Conservation (phyloP, 108 stramenopile species). For the Cyclostephanos tholiformis region DNA sequence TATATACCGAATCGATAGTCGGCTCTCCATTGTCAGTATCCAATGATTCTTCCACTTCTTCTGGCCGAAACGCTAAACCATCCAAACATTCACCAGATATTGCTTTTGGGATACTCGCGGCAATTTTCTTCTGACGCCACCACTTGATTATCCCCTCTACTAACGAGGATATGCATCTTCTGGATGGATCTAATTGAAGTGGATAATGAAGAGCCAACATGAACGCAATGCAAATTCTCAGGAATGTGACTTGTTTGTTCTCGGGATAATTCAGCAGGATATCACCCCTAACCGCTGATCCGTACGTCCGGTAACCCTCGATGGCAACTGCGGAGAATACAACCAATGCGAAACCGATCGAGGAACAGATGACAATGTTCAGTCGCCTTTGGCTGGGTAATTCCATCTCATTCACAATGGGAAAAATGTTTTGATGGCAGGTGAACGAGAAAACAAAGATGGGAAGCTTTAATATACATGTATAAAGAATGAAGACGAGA, state of each 20-base stretch:
- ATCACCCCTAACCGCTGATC: slow-evolving; percentile 58
- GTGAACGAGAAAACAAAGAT: slow-evolving; percentile 81
- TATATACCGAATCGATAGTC: not conserved
- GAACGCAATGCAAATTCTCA: slow-evolving; percentile 64
- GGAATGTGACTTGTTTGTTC: slow-evolving; percentile 50
- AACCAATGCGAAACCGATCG: slow-evolving; percentile 53
- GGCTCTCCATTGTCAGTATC: not conserved
- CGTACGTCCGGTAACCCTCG: slow-evolving; percentile 71
- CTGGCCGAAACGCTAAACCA: not conserved
- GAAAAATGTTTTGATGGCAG: slow-evolving; percentile 81
- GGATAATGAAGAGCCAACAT: slow-evolving; percentile 69
- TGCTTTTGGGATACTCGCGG: not conserved
- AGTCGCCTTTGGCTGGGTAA: slow-evolving; percentile 48
- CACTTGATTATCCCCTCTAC: slow-evolving; percentile 30
- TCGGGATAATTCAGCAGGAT: slow-evolving; percentile 70
- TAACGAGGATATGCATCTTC: slow-evolving; percentile 54
- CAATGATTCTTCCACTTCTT: not conserved
- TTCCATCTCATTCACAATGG: slow-evolving; percentile 68
- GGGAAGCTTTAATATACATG: slow-evolving; percentile 25
- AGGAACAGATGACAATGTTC: slow-evolving; percentile 49
- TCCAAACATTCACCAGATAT: slow-evolving; percentile 5
- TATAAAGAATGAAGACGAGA: not conserved
- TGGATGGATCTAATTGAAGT: slow-evolving; percentile 60
- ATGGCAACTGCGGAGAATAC: slow-evolving; percentile 59
- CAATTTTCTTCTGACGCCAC: slow-evolving; percentile 9